Percentiles rank a stretch among this genome's conserved stretches.
These are phyloP conservation scores for Camillea tinctor DNA, from an alignment of 2,329 filamentous ascomycete genomes.

Conservation along the genomic window DNA sequence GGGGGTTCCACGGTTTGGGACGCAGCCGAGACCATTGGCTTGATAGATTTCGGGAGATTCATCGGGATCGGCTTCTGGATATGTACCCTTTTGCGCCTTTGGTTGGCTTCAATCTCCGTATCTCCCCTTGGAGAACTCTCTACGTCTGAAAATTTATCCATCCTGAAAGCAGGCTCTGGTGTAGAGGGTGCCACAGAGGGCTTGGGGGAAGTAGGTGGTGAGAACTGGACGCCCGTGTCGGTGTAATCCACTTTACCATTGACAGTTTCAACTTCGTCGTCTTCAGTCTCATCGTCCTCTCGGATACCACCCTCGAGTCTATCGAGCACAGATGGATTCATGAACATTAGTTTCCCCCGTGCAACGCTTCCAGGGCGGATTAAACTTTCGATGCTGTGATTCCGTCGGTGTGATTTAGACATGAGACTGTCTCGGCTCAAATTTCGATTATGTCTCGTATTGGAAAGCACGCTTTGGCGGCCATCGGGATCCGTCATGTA, in stretches of 20 bases:
- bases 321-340: constrained; percentile 56
- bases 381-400: constrained; percentile 58
- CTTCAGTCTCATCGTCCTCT: constrained; percentile 47
- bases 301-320: constrained; percentile 51
- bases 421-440: constrained; percentile 58
- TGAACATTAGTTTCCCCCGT: constrained; percentile 50
- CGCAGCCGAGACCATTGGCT: constrained; percentile 62
- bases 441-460: constrained; percentile 49
- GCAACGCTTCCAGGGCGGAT: constrained; percentile 54
- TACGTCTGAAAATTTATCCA: constrained; percentile 40
- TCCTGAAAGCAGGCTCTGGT: constrained; percentile 41
- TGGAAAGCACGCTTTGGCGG: constrained; percentile 60
- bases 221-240: constrained; percentile 79
- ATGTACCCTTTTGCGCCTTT: constrained; percentile 67
- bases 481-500: constrained; percentile 71
- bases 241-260: constrained; percentile 54
- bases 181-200: constrained; percentile 41
- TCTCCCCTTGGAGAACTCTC: constrained; percentile 49
- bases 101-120: constrained; percentile 69
- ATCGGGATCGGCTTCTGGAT: constrained; percentile 50
- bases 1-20: constrained; percentile 63
- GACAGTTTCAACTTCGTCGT: constrained; percentile 29
- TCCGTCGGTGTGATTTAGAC: constrained; percentile 49
- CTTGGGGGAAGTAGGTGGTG: constrained; percentile 74
- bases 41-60: constrained; percentile 41